Base-by-base conservation (phyloP, 768 basidiomycete species). In the Sarcodon aspratus region DNA sequence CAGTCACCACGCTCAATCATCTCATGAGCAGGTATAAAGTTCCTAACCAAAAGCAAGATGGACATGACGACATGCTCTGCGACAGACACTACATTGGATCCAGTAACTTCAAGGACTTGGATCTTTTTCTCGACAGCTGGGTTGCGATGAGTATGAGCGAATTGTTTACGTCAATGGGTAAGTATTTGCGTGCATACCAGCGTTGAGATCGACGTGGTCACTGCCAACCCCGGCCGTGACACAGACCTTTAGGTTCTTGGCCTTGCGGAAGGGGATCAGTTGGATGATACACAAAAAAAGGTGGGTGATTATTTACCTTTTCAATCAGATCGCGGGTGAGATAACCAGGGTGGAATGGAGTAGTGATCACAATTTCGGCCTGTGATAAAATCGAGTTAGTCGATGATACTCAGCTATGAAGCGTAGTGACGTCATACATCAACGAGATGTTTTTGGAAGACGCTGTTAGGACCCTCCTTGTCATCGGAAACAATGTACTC, bases 41-140 rank as follows among this genome's bases (percentile, higher is more conserved):
- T 95, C 61, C 90, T 79, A 60, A 95, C 90, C 49, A 94, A 82
- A 36, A 88, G 69, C 45, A 95, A 80, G 55, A 95, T 94, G 63
- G 80, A 82, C 89, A 92, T 92, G 50, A 90, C 65, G 51, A 89
- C 89, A 63, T 91, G 88, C 66, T 94, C 92, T 42, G 90, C 91
- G 38, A 94, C 92, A 9, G 87, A 91, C 46, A 84, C 83, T 47
- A 93, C 91, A 59, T 92, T 94, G 18, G 85, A 89, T 35, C 91
- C 91, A 32, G 89, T 83, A 35, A 93, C 85, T 69, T 78, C 53
- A 49, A 48, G 49, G 48, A 57, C 36, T 47, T 51, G 48, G 40
- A 48, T 47, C 3, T 36, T 33, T 38, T 47, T 36, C 31, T 36
- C 43, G 11, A 53, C 48, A 27, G 44, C 36, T 3, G 46, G 49